A percentile compares a stretch with the other conserved stretches of the same genome.
Evolutionary conservation across 1,284 basidiomycete species (phyloP).

Genomic region (Ustanciosporium gigantosporum): DNA sequence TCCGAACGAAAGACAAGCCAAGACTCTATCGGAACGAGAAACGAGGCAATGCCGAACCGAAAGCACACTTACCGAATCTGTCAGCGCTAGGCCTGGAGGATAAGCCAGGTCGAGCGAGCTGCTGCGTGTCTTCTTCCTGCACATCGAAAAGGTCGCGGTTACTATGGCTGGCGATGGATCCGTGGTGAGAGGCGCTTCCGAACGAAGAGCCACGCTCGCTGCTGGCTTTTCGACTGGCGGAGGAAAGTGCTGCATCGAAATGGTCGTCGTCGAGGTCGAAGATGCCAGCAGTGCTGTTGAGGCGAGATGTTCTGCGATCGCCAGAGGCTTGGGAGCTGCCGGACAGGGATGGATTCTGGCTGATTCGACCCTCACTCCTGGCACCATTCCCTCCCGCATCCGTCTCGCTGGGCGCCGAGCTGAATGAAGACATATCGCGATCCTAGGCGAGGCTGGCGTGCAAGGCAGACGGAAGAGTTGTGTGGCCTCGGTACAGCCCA

Average conservation of each 20-base stretch:
- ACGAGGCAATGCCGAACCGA: too few relatives aligned
- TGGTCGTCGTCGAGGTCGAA: slow-evolving; percentile 47
- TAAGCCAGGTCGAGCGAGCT: background rate
- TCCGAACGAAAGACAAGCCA: too few relatives aligned
- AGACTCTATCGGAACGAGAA: too few relatives aligned
- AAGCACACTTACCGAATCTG: slow-evolving; percentile 1
- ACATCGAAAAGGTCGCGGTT: slow-evolving; percentile 26
- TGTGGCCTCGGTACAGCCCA: too few relatives aligned
- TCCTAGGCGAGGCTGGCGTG: too few relatives aligned
- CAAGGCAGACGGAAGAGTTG: too few relatives aligned
- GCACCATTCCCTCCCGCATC: too few relatives aligned
- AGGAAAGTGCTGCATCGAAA: slow-evolving; percentile 5
- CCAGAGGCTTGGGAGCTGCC: slow-evolving; percentile 31
- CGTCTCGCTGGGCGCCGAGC: too few relatives aligned
- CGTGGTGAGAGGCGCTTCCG: slow-evolving; percentile 16
- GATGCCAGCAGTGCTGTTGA: slow-evolving; percentile 46
- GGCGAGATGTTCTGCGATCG: slow-evolving; percentile 19
- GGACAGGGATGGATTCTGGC: slow-evolving; percentile 22
- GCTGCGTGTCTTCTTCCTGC: slow-evolving; percentile 15
- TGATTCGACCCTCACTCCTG: too few relatives aligned
- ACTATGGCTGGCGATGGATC: slow-evolving; percentile 11
- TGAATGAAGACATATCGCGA: too few relatives aligned
- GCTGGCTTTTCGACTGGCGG: slow-evolving; percentile 19
- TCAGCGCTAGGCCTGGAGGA: background rate
- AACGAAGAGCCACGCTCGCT: slow-evolving; percentile 16